These are phyloP conservation scores for Cryptococcus sp. DNA, from an alignment of 1,284 basidiomycete species.

Conservation along the genomic window DNA sequence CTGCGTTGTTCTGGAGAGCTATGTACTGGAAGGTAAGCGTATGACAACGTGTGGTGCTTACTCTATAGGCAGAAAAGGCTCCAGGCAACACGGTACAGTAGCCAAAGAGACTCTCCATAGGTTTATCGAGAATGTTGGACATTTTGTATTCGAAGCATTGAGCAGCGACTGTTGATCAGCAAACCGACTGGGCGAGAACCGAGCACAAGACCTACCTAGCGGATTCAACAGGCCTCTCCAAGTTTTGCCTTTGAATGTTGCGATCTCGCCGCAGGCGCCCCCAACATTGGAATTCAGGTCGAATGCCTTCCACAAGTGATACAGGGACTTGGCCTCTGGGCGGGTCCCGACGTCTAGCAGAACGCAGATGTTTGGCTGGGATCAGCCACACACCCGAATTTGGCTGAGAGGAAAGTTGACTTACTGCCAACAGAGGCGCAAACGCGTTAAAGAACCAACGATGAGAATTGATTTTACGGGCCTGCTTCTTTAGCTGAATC, in stretches of 20 bases:
- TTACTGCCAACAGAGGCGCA: conserved; percentile 35
- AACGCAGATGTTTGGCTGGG: conserved; percentile 57
- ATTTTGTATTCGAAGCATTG: conserved; percentile 91
- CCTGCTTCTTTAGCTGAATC: conserved; percentile 34
- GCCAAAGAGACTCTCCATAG: conserved; percentile 86
- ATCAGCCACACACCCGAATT: background rate
- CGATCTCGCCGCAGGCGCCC: conserved; percentile 93
- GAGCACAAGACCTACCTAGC: conserved; percentile 58
- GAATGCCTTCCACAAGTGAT: conserved; percentile 91
- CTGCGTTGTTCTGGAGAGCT: conserved; percentile 70
- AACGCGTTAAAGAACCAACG: conserved; percentile 96
- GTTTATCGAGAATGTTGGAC: conserved; percentile 90
- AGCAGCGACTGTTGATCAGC: conserved; percentile 64
- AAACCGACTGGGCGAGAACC: no score
- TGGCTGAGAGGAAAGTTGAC: background rate
- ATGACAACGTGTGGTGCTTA: no score
- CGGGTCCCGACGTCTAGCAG: conserved; percentile 86
- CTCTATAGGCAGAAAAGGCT: conserved; percentile 82
- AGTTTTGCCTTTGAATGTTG: conserved; percentile 82
- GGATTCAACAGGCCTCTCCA: conserved; percentile 80
- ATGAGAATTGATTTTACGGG: conserved; percentile 97
- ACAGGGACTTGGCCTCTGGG: conserved; percentile 72
- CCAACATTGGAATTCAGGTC: conserved; percentile 89
- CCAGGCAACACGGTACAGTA: conserved; percentile 78
- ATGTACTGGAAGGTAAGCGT: conserved; percentile 34